Base-by-base conservation (phyloP, 1,284 basidiomycete genomes). In the Cryptococcus maquisensis region DNA sequence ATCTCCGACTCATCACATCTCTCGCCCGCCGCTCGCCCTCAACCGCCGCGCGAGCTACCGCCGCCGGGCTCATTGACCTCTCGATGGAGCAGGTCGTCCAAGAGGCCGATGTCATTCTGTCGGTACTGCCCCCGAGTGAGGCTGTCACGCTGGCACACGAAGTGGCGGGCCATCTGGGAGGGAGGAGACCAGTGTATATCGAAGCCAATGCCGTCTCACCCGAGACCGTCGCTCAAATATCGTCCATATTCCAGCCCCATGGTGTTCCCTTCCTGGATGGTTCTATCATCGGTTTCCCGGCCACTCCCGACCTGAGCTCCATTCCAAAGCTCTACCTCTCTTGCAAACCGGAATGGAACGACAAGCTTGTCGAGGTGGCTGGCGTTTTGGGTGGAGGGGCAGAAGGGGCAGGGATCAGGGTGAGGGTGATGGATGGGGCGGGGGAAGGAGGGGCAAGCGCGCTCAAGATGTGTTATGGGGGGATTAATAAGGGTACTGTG, bases 381-480 rank as follows among this genome's bases (percentile, higher is more conserved):
- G 28, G 9, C 1, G 47, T 41, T 2, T 37, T 62, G 20, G 16
- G 28, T 7, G 60, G 60, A 4, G 54, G 54, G 4, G 45, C n/a
- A 2, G 46, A 41, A 3, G 51, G 49, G 6, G 50, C 48, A 24
- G 57, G 57, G 18, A 15, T 59, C 36, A 35, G 21, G 23, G 51
- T 59, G 15, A 21, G 20, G 7, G 26, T 23, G 10, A 47, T 62
- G 51, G 12, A 39, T n/a, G 60, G 51, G 3, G 56, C 53, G 4
- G 61, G 59, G 3, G 56, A 50, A 5, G 61, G 61, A 3, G 61
- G 47, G 4, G 61, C 61, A 6, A 61, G 59, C 23, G 61, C 61
- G 20, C 43, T 63, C 12, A 63, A 63, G 53, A 63, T 63, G 61
- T 54, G 54, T 24, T 63, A 58, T 56, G 59, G 56, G 1, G 61